These are phyloP conservation scores for Graphilbum fragrans DNA, from an alignment of 2,329 filamentous ascomycete species.

Conservation along the genomic window DNA sequence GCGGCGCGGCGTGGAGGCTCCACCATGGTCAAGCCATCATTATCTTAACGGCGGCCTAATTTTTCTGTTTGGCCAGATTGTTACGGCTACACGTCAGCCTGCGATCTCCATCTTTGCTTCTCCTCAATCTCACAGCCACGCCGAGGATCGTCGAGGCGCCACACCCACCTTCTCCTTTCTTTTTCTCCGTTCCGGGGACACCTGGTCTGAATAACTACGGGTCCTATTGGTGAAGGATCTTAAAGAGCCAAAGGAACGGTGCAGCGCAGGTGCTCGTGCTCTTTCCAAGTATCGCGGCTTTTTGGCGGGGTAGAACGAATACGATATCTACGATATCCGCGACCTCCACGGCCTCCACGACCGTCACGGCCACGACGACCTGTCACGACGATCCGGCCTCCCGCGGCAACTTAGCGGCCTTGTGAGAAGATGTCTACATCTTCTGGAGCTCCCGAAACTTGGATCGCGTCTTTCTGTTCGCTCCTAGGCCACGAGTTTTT, in stretches of 20 bases:
- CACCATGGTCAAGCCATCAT: not conserved
- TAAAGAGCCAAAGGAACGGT: no score
- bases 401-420: not conserved
- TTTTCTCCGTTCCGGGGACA: no score
- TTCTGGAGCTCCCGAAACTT: conserved; percentile 64
- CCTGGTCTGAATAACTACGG: no score
- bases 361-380: not conserved
- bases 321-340: no score
- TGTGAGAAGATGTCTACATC: conserved; percentile 41
- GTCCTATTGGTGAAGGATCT: no score
- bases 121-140: no score
- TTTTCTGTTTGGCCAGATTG: not conserved
- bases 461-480: conserved; percentile 96
- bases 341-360: not conserved
- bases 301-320: conserved; percentile 3
- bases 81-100: not conserved
- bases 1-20: no score
- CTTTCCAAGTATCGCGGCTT: no score
- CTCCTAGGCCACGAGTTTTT: conserved; percentile 97
- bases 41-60: not conserved
- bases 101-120: not conserved
- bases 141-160: no score
- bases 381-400: not conserved
- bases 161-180: no score
- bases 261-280: no score